Base-by-base conservation (phyloP, 1,284 basidiomycete species). In the Leccinum subrobustum region DNA sequence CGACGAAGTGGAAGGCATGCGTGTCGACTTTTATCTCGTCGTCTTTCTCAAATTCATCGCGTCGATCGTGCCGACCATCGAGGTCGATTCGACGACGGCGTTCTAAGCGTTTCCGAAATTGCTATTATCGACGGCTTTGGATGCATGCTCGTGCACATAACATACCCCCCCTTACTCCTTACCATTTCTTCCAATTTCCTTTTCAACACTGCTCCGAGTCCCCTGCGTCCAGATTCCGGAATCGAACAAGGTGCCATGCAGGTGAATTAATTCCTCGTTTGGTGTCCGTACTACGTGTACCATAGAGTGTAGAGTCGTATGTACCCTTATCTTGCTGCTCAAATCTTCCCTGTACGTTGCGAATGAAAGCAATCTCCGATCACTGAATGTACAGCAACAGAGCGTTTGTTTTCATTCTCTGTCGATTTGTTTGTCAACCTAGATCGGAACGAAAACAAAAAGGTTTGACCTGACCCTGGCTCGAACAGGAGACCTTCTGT, bases 21-120 rank as follows among this genome's bases (percentile, higher is more conserved):
- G 94, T 47, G 95, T 98, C 57, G 95, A 98, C 76, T 95, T 95
- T 75, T 96, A 96, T 74, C 84, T 96, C 55, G 92, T 96, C 73
- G 95, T 96, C 65, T 96, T 97, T 84, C 85, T 97, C 80, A 98
- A 97, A 82, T 97, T 97, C 77, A 96, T 97, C 73, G 93, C 94
- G 14, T 91, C 89, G 52, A 94, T 94, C 73, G 92, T 94, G 59
- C 95, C 95, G 25, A 97, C 95, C 39, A 97, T 98, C 73, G 95
- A 98, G 78, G 91, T 95, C 52, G 92, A 95, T 75, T 93, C 92
- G 63, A 95, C 92, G 54, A 92, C 93, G 35, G 83, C 92, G 20
- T 92, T 93, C 78, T 93, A 73, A 79, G 14, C 23, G 20, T 47
- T 23, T 12, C 2, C 33, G 57, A 54, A 67, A 47, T 57, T 18